phyloP scores from a whole-genome alignment of 2,329 filamentous ascomycete species.

The Drechmeria coniospora region DNA sequence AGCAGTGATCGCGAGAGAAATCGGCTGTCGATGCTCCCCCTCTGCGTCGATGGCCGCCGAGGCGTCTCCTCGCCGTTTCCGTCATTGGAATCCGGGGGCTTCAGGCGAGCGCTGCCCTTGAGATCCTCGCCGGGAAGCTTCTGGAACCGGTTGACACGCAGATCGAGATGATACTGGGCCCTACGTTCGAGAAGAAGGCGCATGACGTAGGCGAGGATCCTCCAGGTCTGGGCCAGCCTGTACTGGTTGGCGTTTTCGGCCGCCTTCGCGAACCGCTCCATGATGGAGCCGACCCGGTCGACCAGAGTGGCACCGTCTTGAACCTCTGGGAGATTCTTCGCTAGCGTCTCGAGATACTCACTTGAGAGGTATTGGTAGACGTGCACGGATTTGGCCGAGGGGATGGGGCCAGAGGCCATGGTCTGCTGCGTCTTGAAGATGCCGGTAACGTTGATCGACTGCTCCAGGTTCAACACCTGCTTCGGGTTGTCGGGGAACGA shows the following conservation, averaged over 20 bases:
- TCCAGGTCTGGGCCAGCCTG: conserved; percentile 49
- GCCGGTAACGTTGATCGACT: conserved; percentile 41
- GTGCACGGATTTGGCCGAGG: conserved; percentile 31
- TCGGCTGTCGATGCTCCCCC: conserved; percentile 15
- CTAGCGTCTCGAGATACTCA: conserved; percentile 39
- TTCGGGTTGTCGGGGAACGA: conserved; percentile 17
- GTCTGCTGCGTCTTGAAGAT: conserved; percentile 43
- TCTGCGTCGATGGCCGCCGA: conserved; percentile 14
- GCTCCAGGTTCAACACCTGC: conserved; percentile 36
- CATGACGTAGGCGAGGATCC: conserved; percentile 41
- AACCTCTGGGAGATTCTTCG: conserved; percentile 28
- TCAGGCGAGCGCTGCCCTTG: conserved; percentile 12
- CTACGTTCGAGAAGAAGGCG: conserved; percentile 36
- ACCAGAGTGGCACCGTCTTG: conserved; percentile 23
- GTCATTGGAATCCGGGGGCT: conserved; percentile 12
- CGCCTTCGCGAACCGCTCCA: conserved; percentile 41
- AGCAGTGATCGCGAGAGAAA: conserved; percentile 29
- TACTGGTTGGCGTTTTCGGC: conserved; percentile 41
- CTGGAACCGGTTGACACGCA: conserved; percentile 25
- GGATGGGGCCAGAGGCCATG: conserved; percentile 45
- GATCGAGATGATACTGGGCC: conserved; percentile 40
- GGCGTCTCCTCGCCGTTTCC: conserved; percentile 23
- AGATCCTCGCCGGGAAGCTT: conserved; percentile 16
- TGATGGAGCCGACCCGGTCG: conserved; percentile 31
- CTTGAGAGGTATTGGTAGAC: conserved; percentile 41